Base-by-base conservation (phyloP, 2,329 filamentous ascomycete species). In the Microdochium trichocladiopsis region DNA sequence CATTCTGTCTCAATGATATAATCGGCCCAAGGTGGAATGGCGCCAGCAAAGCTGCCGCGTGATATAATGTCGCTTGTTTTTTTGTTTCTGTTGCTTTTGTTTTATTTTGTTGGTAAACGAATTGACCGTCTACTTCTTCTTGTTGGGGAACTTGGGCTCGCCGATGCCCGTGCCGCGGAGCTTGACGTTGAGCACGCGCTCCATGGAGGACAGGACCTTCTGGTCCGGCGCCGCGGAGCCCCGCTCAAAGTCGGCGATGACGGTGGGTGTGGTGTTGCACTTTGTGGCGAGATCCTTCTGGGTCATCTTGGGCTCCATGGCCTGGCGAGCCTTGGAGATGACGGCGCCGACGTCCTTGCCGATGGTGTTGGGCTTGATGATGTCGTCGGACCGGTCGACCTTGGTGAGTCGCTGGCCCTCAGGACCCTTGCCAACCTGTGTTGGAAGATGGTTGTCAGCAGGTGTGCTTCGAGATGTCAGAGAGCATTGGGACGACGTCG, bases 371-470 rank as follows among this genome's bases (percentile, higher is more conserved):
- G 91, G 92, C 78, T 96, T 96, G 74, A 97, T 87, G 74, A 96
- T 96, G 69, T 96, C 94, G 78, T 97, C 92, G 69, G 85, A 86
- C 61, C 93, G 92, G 79, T 97, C 94, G 71, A 99, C 92, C 79
- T 97, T 96, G 61, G 94, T 97, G 59, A 97, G 80, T 68, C 90
- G 92, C 76, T 99, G 94, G 62, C 94, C 94, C 74, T 97, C 93
- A 60, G 78, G 78, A 56, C 73, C 75, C 66, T 77, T 78, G 63
- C 76, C 72, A 57, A 76, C 67, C 74, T 80, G 58, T 51, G 33
- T 5, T 11, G 22, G 36, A n/a, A 41, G 28, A 36, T 4, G 11
- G 18, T 23, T 9, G 56, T 63, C 55, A 62, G 58, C 50, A n/a
- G 21, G 14, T 5, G n/a, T 12, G 10, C n/a, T 21, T 6, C 22